Percentiles rank a stretch among this genome's conserved stretches.
Evolutionary conservation across 2,329 filamentous ascomycete species (phyloP).

Genomic region (Alternaria dauci): DNA sequence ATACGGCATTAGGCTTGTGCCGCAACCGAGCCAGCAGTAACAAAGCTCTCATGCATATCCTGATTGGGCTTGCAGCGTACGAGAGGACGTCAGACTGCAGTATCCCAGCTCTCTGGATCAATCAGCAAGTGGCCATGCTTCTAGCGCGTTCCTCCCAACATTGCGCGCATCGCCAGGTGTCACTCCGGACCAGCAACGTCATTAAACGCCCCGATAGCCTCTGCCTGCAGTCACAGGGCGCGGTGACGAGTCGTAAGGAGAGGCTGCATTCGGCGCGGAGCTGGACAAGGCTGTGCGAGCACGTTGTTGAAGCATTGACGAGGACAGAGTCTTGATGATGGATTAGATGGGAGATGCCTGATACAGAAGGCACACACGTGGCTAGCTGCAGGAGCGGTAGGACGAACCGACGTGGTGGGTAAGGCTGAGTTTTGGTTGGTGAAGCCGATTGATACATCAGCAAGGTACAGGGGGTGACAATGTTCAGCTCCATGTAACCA

Average conservation of each 20-base stretch:
- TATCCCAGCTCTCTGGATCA: constrained; percentile 1
- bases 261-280: constrained; percentile 1
- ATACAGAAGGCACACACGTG: constrained; percentile 38
- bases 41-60: neutral
- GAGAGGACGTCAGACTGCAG: constrained; percentile 18
- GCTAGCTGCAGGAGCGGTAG: constrained; percentile 41
- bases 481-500: constrained; percentile 4
- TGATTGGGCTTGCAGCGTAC: constrained; percentile 6
- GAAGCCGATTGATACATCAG: constrained; percentile 2
- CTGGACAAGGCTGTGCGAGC: neutral
- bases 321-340: neutral
- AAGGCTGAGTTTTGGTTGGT: constrained; percentile 45
- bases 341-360: constrained; percentile 2
- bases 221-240: neutral
- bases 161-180: constrained; percentile 9
- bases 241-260: constrained; percentile 10
- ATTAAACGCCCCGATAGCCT: neutral
- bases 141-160: constrained; percentile 18
- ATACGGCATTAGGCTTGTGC: constrained; percentile 17
- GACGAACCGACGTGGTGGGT: constrained; percentile 37
- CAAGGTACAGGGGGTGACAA: constrained; percentile 1
- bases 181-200: constrained; percentile 6
- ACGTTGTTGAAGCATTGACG: constrained; percentile 1
- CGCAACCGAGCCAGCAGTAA: constrained; percentile 3
- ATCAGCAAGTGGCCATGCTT: constrained; percentile 12